A percentile compares a stretch with the other conserved stretches of the same genome.
phyloP scores from a whole-genome alignment of 176 grass and related monocot genomes.

The Oryza glumipatula region DNA sequence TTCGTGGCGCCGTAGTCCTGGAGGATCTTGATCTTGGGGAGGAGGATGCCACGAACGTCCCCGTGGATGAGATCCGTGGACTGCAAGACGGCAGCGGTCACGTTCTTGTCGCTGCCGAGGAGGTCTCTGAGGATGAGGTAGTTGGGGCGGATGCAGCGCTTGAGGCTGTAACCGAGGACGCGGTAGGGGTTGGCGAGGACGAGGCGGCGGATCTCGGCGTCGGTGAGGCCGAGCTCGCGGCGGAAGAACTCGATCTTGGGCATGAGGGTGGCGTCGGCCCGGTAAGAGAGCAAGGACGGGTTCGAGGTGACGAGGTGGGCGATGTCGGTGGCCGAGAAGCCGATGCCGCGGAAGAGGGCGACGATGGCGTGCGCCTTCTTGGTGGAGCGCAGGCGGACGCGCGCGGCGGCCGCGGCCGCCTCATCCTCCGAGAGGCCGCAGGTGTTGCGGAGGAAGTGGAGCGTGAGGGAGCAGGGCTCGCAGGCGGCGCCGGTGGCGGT shows the following conservation, averaged over 20 bases:
- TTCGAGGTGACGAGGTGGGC: conserved; percentile 6
- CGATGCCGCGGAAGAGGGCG: conserved; percentile 21
- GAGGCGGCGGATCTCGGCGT: conserved; percentile 31
- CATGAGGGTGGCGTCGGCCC: conserved; percentile 8
- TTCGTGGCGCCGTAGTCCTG: conserved; percentile 36
- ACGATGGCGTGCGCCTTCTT: conserved; percentile 34
- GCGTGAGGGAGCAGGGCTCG: conserved; percentile 38
- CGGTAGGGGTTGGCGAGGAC: conserved; percentile 31
- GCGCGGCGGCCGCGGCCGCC: background rate
- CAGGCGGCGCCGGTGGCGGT: background rate
- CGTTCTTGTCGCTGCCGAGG: conserved; percentile 37
- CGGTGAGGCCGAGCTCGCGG: conserved; percentile 38
- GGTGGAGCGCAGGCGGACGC: conserved; percentile 31
- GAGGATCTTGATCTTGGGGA: conserved; percentile 55
- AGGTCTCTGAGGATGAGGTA: conserved; percentile 41
- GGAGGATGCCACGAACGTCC: conserved; percentile 21
- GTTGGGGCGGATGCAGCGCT: conserved; percentile 43
- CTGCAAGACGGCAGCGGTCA: conserved; percentile 20
- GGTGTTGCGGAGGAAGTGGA: conserved; percentile 41
- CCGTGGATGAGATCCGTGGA: conserved; percentile 36
- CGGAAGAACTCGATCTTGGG: conserved; percentile 56
- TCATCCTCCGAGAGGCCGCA: conserved; percentile 15
- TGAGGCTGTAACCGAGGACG: conserved; percentile 27
- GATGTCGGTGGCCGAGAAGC: background rate
- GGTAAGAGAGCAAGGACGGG: background rate